These are phyloP conservation scores for Carpinus fangiana DNA, from an alignment of 306 rosid genomes.

Conservation along the genomic window DNA sequence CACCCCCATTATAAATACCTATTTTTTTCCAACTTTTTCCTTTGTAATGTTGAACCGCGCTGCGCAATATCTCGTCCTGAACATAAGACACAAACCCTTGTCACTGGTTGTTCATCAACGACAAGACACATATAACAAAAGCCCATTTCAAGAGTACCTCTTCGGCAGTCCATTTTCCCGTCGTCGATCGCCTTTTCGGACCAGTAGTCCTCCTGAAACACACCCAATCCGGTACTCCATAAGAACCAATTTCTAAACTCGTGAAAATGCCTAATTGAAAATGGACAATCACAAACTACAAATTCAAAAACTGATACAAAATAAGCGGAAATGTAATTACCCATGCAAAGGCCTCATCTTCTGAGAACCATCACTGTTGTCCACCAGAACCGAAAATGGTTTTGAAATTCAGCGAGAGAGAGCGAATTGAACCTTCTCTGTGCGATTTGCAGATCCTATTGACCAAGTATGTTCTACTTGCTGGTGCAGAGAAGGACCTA, in stretches of 20 bases:
- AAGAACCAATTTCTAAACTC: slow-evolving; percentile 1
- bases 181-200: slow-evolving; percentile 97
- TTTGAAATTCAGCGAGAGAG: slow-evolving; percentile 19
- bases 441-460: slow-evolving; percentile 47
- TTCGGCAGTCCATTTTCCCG: slow-evolving; percentile 95
- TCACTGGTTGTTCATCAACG: neutral
- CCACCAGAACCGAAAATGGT: slow-evolving; percentile 41
- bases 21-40: slow-evolving; percentile 99
- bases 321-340: slow-evolving; percentile 33
- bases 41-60: slow-evolving; percentile 84
- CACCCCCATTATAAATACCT: slow-evolving; percentile 45
- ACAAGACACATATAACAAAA: neutral
- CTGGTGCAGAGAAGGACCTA: slow-evolving; percentile 33
- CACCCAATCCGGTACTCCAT: slow-evolving; percentile 23
- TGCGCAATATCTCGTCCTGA: slow-evolving; percentile 75
- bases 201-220: slow-evolving; percentile 89
- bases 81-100: neutral
- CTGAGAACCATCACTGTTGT: slow-evolving; percentile 42
- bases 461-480: neutral
- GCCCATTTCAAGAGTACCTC: slow-evolving; percentile 54
- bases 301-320: neutral
- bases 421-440: slow-evolving; percentile 14
- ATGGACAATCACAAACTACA: neutral
- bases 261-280: neutral
- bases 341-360: slow-evolving; percentile 66